phyloP scores from a whole-genome alignment of 495 filamentous ascomycete genomes.

The Zalerion maritima region DNA sequence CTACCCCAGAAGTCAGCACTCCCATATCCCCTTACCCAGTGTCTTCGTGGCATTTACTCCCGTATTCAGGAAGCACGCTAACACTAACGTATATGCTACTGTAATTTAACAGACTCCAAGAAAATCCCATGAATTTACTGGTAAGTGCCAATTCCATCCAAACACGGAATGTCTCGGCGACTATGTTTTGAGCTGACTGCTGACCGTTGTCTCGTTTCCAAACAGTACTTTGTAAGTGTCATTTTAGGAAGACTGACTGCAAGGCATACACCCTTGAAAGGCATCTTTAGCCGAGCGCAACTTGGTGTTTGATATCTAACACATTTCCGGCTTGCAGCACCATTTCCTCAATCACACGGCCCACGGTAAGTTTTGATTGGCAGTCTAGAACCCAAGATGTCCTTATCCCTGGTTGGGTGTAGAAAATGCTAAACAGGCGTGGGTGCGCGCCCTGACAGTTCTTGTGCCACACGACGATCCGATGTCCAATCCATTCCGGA shows the following conservation, averaged over 20 bases:
- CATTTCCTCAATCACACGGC: slow-evolving; percentile 75
- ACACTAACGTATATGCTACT: neutral
- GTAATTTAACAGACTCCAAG: slow-evolving; percentile 25
- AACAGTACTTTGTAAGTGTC: slow-evolving; percentile 28
- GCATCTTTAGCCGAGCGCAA: slow-evolving; percentile 1
- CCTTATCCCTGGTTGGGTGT: too few relatives aligned
- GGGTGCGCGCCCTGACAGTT: too few relatives aligned
- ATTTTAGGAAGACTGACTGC: too few relatives aligned
- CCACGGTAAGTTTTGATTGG: too few relatives aligned
- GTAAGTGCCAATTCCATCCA: slow-evolving; percentile 30
- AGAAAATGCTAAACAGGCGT: too few relatives aligned
- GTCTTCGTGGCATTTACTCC: too few relatives aligned
- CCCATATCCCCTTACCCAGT: slow-evolving; percentile 51
- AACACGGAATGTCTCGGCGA: slow-evolving; percentile 4
- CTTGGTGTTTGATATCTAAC: slow-evolving; percentile 3
- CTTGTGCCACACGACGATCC: slow-evolving; percentile 62
- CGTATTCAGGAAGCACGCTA: too few relatives aligned
- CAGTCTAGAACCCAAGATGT: too few relatives aligned
- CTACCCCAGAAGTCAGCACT: slow-evolving; percentile 41
- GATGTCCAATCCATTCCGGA: slow-evolving; percentile 56
- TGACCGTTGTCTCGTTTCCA: too few relatives aligned
- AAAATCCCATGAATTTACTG: slow-evolving; percentile 67
- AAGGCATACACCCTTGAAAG: too few relatives aligned
- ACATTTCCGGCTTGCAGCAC: too few relatives aligned
- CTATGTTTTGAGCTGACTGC: slow-evolving; percentile 2